phyloP scores from a whole-genome alignment of 139 green algal species.

The Edaphochlamys debaryana region DNA sequence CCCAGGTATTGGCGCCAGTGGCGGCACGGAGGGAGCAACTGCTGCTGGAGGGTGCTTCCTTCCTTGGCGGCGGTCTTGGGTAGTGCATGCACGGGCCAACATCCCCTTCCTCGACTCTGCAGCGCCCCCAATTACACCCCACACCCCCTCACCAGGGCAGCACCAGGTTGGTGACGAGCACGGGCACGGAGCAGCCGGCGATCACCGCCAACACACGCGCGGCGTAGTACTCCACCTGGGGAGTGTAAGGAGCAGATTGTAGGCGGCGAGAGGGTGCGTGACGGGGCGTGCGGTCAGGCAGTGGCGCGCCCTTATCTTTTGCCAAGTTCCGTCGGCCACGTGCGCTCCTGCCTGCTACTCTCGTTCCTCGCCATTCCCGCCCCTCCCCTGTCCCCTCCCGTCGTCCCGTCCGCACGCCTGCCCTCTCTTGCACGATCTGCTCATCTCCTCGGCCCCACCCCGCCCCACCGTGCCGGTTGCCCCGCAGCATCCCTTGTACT shows the following conservation, averaged over 20 bases:
- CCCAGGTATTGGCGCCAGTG: too few relatives aligned
- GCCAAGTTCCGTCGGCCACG: not conserved
- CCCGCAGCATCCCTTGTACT: not conserved
- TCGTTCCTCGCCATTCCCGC: not conserved
- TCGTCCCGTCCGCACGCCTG: not conserved
- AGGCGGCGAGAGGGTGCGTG: too few relatives aligned
- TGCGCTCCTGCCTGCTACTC: not conserved
- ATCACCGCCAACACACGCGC: constrained; percentile 32
- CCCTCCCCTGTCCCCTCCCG: not conserved
- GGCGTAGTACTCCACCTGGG: not conserved
- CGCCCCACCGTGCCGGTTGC: not conserved
- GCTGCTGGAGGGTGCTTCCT: not conserved
- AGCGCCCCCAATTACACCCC: too few relatives aligned
- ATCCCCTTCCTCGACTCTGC: not conserved
- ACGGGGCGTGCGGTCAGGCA: too few relatives aligned
- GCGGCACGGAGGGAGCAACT: not conserved
- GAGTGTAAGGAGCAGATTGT: not conserved
- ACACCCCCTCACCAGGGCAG: constrained; percentile 40
- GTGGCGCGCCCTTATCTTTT: not conserved
- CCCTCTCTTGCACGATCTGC: not conserved
- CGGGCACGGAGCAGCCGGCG: constrained; percentile 8
- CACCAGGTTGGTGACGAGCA: constrained; percentile 35
- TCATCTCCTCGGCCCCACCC: too few relatives aligned
- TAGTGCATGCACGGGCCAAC: too few relatives aligned
- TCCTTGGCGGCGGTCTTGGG: too few relatives aligned